Percentiles rank a stretch among this genome's conserved stretches.
phyloP scores from a whole-genome alignment of 176 grass and related monocot genomes.

The Carex littledalei region DNA sequence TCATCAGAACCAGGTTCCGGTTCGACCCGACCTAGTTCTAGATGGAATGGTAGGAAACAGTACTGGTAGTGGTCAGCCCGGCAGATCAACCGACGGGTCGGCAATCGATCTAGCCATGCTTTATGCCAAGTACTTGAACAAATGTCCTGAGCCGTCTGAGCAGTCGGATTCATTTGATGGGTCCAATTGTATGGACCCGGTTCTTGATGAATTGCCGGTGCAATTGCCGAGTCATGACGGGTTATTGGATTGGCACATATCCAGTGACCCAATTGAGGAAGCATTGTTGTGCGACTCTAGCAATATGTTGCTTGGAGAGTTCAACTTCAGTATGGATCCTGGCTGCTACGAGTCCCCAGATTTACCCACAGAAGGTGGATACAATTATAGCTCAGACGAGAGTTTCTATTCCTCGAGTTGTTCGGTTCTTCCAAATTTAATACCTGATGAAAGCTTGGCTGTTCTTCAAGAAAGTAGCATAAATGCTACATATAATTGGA shows the following conservation, averaged over 20 bases:
- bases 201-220: conserved; percentile 1
- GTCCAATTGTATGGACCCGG: conserved; percentile 5
- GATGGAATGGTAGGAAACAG: conserved; percentile 54
- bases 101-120: conserved; percentile 18
- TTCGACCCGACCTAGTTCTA: conserved; percentile 65
- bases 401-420: conserved; percentile 10
- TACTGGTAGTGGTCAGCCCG: background rate
- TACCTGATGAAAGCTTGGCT: conserved; percentile 2
- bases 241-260: conserved; percentile 13
- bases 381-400: background rate
- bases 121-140: conserved; percentile 20
- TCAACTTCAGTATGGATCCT: background rate
- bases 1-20: conserved; percentile 29
- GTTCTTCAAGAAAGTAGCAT: conserved; percentile 19
- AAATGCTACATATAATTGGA: background rate
- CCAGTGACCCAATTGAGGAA: background rate
- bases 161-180: conserved; percentile 9
- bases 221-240: background rate
- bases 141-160: background rate
- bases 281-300: conserved; percentile 10
- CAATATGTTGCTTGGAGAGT: conserved; percentile 12
- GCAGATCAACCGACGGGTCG: conserved; percentile 6
- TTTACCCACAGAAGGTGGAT: conserved; percentile 15
- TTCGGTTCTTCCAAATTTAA: background rate
- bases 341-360: conserved; percentile 16